These are phyloP conservation scores for Melastoma malabathricum DNA, from an alignment of 345 rosid genomes.

Conservation along the genomic window DNA sequence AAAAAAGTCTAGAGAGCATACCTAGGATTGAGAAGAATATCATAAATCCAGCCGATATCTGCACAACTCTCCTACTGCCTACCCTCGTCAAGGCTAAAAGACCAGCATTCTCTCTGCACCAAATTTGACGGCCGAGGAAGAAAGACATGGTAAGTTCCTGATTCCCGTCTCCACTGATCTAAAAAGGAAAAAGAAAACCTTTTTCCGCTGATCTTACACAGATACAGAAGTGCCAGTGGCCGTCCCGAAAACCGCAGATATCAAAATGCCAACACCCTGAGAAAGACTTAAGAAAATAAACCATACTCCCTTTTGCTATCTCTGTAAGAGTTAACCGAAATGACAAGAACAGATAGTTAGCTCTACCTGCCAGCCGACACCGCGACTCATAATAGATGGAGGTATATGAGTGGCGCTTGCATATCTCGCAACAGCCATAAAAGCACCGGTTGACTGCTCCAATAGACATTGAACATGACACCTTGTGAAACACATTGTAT, in stretches of 20 bases:
- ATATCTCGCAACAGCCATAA: constrained; percentile 73
- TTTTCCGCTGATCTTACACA: constrained; percentile 38
- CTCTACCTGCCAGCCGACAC: constrained; percentile 97
- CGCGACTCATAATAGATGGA: constrained; percentile 92
- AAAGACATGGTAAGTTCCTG: too few species aligned
- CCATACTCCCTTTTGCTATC: too few species aligned
- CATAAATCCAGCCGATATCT: constrained; percentile 98
- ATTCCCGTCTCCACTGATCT: too few species aligned
- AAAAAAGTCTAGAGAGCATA: constrained; percentile 5
- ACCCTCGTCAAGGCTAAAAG: constrained; percentile 79
- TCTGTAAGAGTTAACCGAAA: too few species aligned
- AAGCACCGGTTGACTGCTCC: constrained; percentile 82
- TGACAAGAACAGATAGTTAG: too few species aligned
- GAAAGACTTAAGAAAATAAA: not conserved
- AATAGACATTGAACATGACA: not conserved
- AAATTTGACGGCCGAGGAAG: not conserved
- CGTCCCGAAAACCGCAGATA: constrained; percentile 92
- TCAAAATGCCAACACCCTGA: constrained; percentile 84
- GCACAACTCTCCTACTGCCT: constrained; percentile 94
- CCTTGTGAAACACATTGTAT: too few species aligned
- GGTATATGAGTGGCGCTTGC: constrained; percentile 92
- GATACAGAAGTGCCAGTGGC: constrained; percentile 84
- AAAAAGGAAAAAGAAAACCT: too few species aligned
- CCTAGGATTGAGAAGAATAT: constrained; percentile 94
- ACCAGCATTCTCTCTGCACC: constrained; percentile 84